Evolutionary conservation across 805 yeast genomes (phyloP), one percentile per base, ranked within the genome.

Genomic region (Nakazawaea ambrosiae): DNA sequence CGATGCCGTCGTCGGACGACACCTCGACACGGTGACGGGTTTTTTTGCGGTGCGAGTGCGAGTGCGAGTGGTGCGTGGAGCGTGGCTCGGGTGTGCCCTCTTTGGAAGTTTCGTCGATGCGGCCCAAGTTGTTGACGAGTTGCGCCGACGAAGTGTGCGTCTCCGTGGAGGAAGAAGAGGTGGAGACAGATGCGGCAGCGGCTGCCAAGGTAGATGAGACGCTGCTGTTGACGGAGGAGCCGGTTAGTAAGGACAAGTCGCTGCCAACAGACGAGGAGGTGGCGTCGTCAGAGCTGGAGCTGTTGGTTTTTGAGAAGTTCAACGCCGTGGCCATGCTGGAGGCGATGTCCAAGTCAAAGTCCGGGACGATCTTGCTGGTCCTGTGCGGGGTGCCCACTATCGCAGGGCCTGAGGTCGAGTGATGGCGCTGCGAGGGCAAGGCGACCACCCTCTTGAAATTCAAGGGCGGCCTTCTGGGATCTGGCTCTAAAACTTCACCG

Each of bases 201-300:
- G 55, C 49, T 1, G 57, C 44, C 4, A 37, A 12, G 5, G 60
- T 18, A 4, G 38, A 34, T 9, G 42, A 52, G 14, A 44, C 42
- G 4, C 61, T 54, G 6, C 57, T 54, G 7, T 7, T n/a, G 7
- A 51, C 42, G 3, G 62, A 56, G 8, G 43, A 37, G 20, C 48
- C 49, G 2, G 58, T 53, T 36, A 57, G 49, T 34, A 55, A 51
- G 3, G 71, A 61, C 37, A 58, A 58, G 32, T 63, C 67, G 45
- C 66, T 62, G 36, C 70, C 63, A 20, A 66, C 73, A 4, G 61
- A 38, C 1, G 73, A 66, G 4, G 72, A 65, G 33, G 63, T 57
- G 14, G 45, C 45, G 9, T 42, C 44, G 17, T 33, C 38, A 9
- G 31, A 26, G 16, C 40, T 40, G 18, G 36, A 24, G 20, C 14